Conservation (phyloP, 2,329 filamentous ascomycete species). For the Trichoderma gracile region DNA sequence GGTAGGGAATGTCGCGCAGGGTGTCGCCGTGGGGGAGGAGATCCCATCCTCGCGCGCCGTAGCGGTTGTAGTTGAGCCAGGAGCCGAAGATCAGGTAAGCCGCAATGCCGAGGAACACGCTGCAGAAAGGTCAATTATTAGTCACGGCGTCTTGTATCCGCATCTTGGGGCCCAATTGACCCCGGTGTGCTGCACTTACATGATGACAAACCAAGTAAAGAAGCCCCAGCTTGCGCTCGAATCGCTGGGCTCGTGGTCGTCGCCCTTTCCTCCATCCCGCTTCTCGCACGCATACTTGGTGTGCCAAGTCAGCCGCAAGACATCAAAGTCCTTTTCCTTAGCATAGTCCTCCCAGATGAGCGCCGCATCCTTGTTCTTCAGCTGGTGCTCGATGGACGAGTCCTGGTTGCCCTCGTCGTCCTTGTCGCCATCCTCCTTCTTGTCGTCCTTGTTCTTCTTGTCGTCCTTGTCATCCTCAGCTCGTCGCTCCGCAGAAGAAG, state of each 20-base stretch:
- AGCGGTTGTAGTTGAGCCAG: conserved; percentile 98
- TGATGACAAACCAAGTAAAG: conserved; percentile 94
- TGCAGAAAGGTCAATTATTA: conserved; percentile 46
- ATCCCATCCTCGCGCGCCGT: conserved; percentile 93
- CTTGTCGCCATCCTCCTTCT: conserved; percentile 40
- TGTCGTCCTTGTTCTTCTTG: conserved; percentile 32
- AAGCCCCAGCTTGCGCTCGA: conserved; percentile 76
- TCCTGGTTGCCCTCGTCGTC: conserved; percentile 45
- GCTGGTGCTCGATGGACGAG: conserved; percentile 51
- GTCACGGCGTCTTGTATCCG: background rate
- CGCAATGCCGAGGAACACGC: conserved; percentile 79
- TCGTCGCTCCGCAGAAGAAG: conserved; percentile 9
- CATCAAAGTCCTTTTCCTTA: conserved; percentile 55
- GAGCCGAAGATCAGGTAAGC: conserved; percentile 96
- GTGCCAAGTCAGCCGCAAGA: conserved; percentile 77
- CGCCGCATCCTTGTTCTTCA: conserved; percentile 59
- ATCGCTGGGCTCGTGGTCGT: conserved; percentile 46
- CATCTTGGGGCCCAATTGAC: background rate
- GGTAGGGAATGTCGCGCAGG: conserved; percentile 87
- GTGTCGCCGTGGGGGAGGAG: conserved; percentile 89
- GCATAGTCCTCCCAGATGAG: conserved; percentile 77
- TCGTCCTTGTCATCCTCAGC: conserved; percentile 36
- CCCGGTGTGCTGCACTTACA: conserved; percentile 62
- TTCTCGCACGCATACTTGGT: conserved; percentile 84
- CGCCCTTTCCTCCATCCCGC: conserved; percentile 48